Evolutionary conservation across 768 basidiomycete genomes (phyloP), one percentile per base, ranked within the genome.

Genomic region (Mycena belliarum): DNA sequence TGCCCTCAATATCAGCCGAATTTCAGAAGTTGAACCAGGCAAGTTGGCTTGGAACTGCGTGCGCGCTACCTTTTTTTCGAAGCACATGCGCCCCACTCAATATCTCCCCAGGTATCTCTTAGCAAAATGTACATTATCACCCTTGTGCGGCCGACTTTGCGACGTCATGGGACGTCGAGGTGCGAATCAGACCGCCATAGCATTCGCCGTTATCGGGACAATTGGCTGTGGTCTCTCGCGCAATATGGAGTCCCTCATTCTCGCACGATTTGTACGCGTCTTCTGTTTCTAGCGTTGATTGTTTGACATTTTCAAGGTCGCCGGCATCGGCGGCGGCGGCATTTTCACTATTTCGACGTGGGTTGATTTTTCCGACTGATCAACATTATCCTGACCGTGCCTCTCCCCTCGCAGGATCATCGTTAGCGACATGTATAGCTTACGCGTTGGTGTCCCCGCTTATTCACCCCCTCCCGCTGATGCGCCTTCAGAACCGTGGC

Each of bases 21-120:
- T 91, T 91, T 65, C 72, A 86, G 58, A 84, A 81, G 64, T 87
- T 89, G 6, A 84, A 91, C 67, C 87, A 92, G 69, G 88, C 87
- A 0, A 87, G 86, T 66, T 92, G 91, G 91, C 79, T 93, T 11
- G 91, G 91, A 43, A 92, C 91, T 37, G 77, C 87, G 87, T 90
- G 71, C 66, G 77, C 69, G 20, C 21, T 6, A 24, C 6, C 12
- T 32, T 12, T 20, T 23, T 10, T 40, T 21, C 23, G 28, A 11
- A 18, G 2, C 21, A n/a, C 21, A 10, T 21, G 12, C 7, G 21
- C 24, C 18, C 21, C 24, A 15, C 25, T 28, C 4, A 40, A 20
- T 47, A 12, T 35, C 7, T 21, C 18, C 11, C 2, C 57, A 91
- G 89, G 9, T 93, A 89, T 69, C 73, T 93, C 11, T 79, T 93